Evolutionary conservation across 371 early-diverging fungal genomes (phyloP).

Genomic region (Circinella minor): DNA sequence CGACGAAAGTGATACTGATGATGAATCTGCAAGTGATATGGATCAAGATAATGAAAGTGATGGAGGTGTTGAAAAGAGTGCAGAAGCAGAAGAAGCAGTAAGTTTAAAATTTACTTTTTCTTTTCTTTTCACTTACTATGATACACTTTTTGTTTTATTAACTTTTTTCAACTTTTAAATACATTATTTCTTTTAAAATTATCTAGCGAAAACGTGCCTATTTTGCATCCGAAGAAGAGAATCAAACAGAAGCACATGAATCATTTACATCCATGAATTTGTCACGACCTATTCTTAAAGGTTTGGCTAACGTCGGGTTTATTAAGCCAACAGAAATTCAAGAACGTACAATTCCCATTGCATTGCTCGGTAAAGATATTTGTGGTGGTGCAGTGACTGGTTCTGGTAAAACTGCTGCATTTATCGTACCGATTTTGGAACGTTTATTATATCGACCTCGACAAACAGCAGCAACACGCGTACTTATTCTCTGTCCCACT

Average conservation of each 20-base stretch:
- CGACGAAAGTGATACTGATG: conserved; percentile 21
- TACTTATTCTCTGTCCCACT: conserved; percentile 98
- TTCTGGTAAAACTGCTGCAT: conserved; percentile 99
- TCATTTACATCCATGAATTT: conserved; percentile 91
- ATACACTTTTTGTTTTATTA: neutral
- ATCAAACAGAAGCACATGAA: conserved; percentile 50
- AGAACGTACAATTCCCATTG: conserved; percentile 94
- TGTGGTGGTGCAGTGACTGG: conserved; percentile 99
- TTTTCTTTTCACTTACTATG: too few relatives aligned
- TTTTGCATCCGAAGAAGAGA: conserved; percentile 73
- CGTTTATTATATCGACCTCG: conserved; percentile 90
- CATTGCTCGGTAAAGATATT: conserved; percentile 97
- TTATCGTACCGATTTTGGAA: conserved; percentile 97
- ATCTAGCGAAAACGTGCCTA: conserved; percentile 71
- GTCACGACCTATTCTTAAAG: conserved; percentile 95
- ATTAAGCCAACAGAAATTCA: conserved; percentile 98
- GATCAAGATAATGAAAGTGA: conserved; percentile 42
- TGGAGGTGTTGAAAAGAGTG: conserved; percentile 47
- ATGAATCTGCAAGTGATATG: conserved; percentile 25
- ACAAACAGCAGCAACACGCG: conserved; percentile 82
- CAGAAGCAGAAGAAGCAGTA: conserved; percentile 42
- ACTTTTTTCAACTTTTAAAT: neutral
- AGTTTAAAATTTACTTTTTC: neutral
- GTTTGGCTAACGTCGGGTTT: conserved; percentile 89
- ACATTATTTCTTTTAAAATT: neutral